A percentile compares a stretch with the other conserved stretches of the same genome.
These are phyloP conservation scores for Kodamaea sp. DNA, from an alignment of 1,139 yeast species.

Conservation along the genomic window DNA sequence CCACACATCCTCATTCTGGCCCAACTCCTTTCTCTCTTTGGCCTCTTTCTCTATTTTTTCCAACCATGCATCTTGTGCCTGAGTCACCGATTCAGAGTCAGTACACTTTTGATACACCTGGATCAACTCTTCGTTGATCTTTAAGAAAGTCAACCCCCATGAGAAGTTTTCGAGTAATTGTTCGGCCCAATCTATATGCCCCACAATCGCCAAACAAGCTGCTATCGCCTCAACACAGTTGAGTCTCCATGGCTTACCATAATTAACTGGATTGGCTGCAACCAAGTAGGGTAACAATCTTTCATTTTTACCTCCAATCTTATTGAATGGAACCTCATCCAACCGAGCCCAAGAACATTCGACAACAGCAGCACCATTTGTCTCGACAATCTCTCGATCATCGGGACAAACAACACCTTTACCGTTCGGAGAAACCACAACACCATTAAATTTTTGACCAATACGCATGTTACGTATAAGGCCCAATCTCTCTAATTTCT, in stretches of 20 bases:
- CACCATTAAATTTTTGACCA: conserved; percentile 89
- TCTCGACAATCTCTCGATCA: conserved; percentile 74
- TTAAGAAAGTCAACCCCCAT: conserved; percentile 88
- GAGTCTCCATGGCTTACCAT: conserved; percentile 93
- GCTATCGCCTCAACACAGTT: conserved; percentile 98
- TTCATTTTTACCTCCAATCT: conserved; percentile 89
- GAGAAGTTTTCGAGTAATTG: conserved; percentile 73
- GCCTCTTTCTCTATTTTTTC: conserved; percentile 64
- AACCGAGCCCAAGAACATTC: conserved; percentile 98
- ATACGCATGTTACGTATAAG: conserved; percentile 71
- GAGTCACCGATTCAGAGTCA: conserved; percentile 68
- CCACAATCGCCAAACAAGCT: conserved; percentile 94
- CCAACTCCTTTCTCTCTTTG: conserved; percentile 54
- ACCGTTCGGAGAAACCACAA: conserved; percentile 93
- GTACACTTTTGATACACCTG: conserved; percentile 75
- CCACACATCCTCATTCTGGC: conserved; percentile 67
- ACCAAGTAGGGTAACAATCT: conserved; percentile 85
- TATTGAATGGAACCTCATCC: conserved; percentile 89
- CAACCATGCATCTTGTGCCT: conserved; percentile 77
- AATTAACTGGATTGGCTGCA: conserved; percentile 96
- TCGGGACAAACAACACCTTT: conserved; percentile 87
- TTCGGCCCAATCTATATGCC: conserved; percentile 86
- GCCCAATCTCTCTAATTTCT: conserved; percentile 86
- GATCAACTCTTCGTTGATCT: conserved; percentile 75
- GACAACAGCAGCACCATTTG: conserved; percentile 89